These are phyloP conservation scores for Neonothopanus nambi DNA, from an alignment of 1,284 basidiomycete genomes.

Conservation along the genomic window DNA sequence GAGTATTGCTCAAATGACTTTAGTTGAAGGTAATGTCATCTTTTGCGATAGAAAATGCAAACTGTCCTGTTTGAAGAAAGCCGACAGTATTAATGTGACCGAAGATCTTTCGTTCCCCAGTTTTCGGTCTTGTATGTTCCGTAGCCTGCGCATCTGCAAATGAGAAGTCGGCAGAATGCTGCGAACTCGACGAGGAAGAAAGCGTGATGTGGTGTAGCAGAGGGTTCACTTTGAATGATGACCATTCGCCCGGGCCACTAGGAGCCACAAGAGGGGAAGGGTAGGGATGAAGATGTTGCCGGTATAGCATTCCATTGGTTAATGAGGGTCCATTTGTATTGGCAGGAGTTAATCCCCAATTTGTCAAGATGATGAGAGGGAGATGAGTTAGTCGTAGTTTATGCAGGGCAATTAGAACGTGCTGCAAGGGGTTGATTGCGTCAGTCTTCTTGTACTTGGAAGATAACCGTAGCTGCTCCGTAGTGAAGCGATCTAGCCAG, in stretches of 20 bases:
- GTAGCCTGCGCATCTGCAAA: conserved; percentile 28
- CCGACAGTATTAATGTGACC: conserved; percentile 36
- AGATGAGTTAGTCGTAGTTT: conserved; percentile 49
- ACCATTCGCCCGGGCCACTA: conserved; percentile 12
- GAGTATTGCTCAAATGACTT: no score
- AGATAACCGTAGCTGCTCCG: conserved; percentile 50
- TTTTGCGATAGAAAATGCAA: conserved; percentile 24
- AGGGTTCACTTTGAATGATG: conserved; percentile 20
- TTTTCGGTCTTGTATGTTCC: conserved; percentile 22
- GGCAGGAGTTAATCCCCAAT: conserved; percentile 56
- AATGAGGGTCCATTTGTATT: conserved; percentile 18
- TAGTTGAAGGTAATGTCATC: conserved; percentile 2
- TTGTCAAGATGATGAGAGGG: conserved; percentile 59
- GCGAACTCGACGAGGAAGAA: conserved; percentile 25
- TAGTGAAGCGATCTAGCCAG: conserved; percentile 70
- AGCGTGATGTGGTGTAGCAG: conserved; percentile 51
- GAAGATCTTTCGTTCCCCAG: conserved; percentile 23
- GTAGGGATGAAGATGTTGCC: conserved; percentile 54
- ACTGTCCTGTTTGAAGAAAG: conserved; percentile 19
- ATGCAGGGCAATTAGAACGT: conserved; percentile 52
- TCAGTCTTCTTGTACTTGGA: conserved; percentile 17
- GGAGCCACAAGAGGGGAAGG: conserved; percentile 28
- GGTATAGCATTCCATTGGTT: conserved; percentile 38
- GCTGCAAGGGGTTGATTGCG: conserved; percentile 37
- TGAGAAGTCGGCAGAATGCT: conserved; percentile 27